Conservation (phyloP, 2,329 filamentous ascomycete species). For the Truncatella angustata region DNA sequence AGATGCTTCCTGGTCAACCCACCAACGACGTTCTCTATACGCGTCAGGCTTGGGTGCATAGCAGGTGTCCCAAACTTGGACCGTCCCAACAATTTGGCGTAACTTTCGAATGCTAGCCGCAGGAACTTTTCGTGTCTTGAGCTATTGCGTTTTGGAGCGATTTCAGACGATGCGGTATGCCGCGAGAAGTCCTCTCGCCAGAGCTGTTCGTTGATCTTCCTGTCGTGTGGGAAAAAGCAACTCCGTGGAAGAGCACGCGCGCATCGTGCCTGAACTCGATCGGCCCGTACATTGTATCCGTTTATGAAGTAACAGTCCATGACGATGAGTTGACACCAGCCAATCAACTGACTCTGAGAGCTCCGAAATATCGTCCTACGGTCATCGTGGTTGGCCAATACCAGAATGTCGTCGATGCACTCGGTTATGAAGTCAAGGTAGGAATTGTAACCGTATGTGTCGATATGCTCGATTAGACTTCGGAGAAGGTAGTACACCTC, state of each 20-base stretch:
- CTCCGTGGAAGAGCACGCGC: slow-evolving; percentile 3
- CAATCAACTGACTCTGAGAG: neutral
- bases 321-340: slow-evolving; percentile 7
- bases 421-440: slow-evolving; percentile 7
- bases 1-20: neutral
- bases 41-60: slow-evolving; percentile 3
- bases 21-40: neutral
- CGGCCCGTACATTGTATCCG: slow-evolving; percentile 4
- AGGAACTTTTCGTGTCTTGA: slow-evolving; percentile 6
- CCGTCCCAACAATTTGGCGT: slow-evolving; percentile 2
- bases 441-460: neutral
- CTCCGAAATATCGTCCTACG: neutral
- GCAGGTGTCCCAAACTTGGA: neutral
- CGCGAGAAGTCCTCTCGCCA: slow-evolving; percentile 2
- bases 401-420: slow-evolving; percentile 6
- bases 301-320: slow-evolving; percentile 9
- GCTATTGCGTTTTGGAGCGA: neutral
- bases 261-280: slow-evolving; percentile 6
- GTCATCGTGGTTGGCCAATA: neutral
- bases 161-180: neutral
- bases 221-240: slow-evolving; percentile 1
- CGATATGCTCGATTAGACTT: neutral
- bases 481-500: slow-evolving; percentile 2
- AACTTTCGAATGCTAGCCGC: neutral
- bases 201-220: slow-evolving; percentile 2